phyloP scores from a whole-genome alignment of 352 stramenopile genomes.

The Phytopythium delawarense region DNA sequence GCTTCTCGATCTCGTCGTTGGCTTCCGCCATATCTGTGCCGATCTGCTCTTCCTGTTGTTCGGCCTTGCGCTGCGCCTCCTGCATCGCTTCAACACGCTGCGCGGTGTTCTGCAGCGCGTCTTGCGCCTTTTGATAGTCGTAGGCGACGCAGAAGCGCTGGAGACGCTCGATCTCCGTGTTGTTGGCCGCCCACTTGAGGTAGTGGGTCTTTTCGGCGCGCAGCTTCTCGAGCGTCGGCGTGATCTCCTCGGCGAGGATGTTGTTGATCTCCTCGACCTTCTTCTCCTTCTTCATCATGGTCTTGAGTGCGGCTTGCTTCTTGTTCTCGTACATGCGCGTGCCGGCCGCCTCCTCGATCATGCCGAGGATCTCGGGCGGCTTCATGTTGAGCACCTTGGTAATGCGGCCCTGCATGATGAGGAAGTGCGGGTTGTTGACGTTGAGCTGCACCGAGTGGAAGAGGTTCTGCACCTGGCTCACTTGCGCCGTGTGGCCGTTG shows the following conservation, averaged over 20 bases:
- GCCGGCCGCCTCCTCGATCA: constrained; percentile 99
- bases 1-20: constrained; percentile 77
- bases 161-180: constrained; percentile 97
- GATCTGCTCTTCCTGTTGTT: constrained; percentile 45
- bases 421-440: constrained; percentile 99
- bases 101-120: constrained; percentile 82
- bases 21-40: constrained; percentile 71
- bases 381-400: constrained; percentile 99
- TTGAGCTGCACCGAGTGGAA: constrained; percentile 99
- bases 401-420: constrained; percentile 99
- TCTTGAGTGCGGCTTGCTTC: constrained; percentile 97
- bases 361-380: constrained; percentile 97
- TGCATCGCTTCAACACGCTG: constrained; percentile 89
- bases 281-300: constrained; percentile 99
- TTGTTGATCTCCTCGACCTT: constrained; percentile 99
- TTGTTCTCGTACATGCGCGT: constrained; percentile 99
- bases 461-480: constrained; percentile 98
- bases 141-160: constrained; percentile 96
- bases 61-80: constrained; percentile 72
- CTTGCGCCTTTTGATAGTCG: constrained; percentile 91
- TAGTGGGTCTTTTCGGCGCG: constrained; percentile 97
- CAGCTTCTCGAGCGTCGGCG: constrained; percentile 97
- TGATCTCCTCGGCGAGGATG: constrained; percentile 98
- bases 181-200: constrained; percentile 98
- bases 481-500: constrained; percentile 97